These are phyloP conservation scores for Erythrophleum ivorense DNA, from an alignment of 331 rosid species.

Conservation along the genomic window DNA sequence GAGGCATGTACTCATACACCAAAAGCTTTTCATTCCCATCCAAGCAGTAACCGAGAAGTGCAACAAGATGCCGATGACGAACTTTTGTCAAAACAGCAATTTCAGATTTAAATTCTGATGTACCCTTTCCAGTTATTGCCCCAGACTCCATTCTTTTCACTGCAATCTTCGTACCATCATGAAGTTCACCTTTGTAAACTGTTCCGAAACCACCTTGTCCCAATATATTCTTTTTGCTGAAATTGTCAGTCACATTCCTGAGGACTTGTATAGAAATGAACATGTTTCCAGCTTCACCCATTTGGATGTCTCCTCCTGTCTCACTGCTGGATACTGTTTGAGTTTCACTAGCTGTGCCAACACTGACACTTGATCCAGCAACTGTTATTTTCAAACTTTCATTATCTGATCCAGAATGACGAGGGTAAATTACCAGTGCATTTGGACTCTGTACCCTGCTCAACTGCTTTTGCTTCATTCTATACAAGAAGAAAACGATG, in stretches of 20 bases:
- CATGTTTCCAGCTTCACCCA: constrained; percentile 79
- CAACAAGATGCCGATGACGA: constrained; percentile 73
- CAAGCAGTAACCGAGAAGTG: constrained; percentile 80
- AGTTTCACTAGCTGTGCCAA: constrained; percentile 60
- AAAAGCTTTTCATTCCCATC: constrained; percentile 78
- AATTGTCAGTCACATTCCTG: constrained; percentile 62
- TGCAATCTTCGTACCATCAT: constrained; percentile 72
- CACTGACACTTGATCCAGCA: constrained; percentile 76
- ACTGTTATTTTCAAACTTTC: constrained; percentile 74
- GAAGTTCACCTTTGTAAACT: constrained; percentile 69
- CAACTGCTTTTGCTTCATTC: constrained; percentile 59
- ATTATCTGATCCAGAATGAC: constrained; percentile 67
- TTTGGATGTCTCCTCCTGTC: constrained; percentile 66
- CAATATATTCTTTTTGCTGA: constrained; percentile 63
- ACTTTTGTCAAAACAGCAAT: constrained; percentile 77
- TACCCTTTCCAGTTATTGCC: constrained; percentile 64
- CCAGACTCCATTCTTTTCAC: constrained; percentile 79
- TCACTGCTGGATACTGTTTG: constrained; percentile 51
- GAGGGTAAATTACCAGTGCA: constrained; percentile 67
- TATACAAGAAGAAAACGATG: constrained; percentile 57
- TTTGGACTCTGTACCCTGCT: constrained; percentile 78
- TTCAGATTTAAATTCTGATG: constrained; percentile 62
- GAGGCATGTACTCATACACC: constrained; percentile 75
- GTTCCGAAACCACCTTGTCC: constrained; percentile 80
- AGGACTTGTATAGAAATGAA: constrained; percentile 73